Conservation (phyloP, 2,329 filamentous ascomycete species). For the Botryosphaeria dothidea region DNA sequence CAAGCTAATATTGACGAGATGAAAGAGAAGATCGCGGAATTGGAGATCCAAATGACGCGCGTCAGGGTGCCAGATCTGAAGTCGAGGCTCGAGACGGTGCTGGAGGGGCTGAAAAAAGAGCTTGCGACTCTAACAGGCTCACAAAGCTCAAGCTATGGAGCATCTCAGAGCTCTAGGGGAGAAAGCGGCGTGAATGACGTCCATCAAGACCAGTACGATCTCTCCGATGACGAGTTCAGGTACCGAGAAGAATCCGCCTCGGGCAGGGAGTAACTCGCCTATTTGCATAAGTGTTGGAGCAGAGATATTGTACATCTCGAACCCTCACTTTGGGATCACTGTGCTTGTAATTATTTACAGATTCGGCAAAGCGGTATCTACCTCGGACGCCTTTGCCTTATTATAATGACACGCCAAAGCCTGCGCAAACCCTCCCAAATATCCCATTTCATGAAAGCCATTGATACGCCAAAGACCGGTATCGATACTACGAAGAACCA, state of each 20-base stretch:
- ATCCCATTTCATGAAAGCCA: not conserved
- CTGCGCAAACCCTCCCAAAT: not conserved
- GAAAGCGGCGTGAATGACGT: not conserved
- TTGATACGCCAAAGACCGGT: not conserved
- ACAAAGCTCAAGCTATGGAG: not conserved
- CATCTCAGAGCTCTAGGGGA: not conserved
- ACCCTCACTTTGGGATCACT: not conserved
- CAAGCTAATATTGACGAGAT: constrained; percentile 32
- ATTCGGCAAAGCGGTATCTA: not conserved
- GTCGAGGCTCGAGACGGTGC: constrained; percentile 29
- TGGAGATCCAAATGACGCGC: constrained; percentile 35
- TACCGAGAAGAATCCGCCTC: not conserved
- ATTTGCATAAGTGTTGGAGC: no score
- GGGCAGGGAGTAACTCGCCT: not conserved
- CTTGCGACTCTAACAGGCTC: constrained; percentile 24
- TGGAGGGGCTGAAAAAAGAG: constrained; percentile 34
- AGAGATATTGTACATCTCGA: not conserved
- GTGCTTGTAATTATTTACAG: not conserved
- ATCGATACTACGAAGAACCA: constrained; percentile 17
- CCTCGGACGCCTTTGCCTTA: no score
- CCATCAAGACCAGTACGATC: not conserved
- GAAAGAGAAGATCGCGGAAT: constrained; percentile 34
- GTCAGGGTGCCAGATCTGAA: constrained; percentile 39
- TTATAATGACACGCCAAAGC: not conserved
- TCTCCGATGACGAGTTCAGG: not conserved